Evolutionary conservation across 2,329 filamentous ascomycete genomes (phyloP), one percentile per base, ranked within the genome.

Genomic region (Cladophialophora yegresii): DNA sequence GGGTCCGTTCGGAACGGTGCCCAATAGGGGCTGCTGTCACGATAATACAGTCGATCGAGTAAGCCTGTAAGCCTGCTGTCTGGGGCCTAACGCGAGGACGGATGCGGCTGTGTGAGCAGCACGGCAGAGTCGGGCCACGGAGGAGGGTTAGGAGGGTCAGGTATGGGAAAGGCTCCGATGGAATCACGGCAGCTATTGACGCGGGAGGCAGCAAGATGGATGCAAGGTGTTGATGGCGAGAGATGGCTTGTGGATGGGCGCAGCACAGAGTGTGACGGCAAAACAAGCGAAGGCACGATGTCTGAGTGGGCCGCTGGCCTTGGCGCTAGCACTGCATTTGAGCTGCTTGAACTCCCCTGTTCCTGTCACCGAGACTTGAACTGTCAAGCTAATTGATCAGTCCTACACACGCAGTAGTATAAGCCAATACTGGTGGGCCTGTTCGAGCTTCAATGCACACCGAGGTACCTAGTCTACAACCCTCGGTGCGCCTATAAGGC

Each of bases 251-350:
- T 40, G 56, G 50, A 33, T 58, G 61, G 54, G 50, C 43, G 57
- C 36, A 33, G 57, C 45, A 47, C 57, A 49, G 54, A 43, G 61
- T 62, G 64, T 67, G 64, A 64, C 61, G 54, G 49, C 56, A 50
- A n/a, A 49, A 62, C 49, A 58, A 51, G 56, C 59, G 59, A 56
- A 64, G 58, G 28, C 45, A 61, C 54, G 61, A 58, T 20, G 64
- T 49, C 33, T 64, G 64, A 67, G 61, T 67, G 64, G 64, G 47
- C 33, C 45, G 16, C 12, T 40, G 60, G 61, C 45, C 64, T 67
- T 67, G 64, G 64, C 64, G 64, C 64, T 67, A 64, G 54, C 54
- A 54, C 56, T 28, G 7, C 8, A 10, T 32, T 33, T n/a, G 23
- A 26, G 26, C 45, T 26, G 47, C 57, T 51, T 54, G 32, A 22